phyloP scores from a whole-genome alignment of 805 yeast species.

The Metschnikowia borealis region DNA sequence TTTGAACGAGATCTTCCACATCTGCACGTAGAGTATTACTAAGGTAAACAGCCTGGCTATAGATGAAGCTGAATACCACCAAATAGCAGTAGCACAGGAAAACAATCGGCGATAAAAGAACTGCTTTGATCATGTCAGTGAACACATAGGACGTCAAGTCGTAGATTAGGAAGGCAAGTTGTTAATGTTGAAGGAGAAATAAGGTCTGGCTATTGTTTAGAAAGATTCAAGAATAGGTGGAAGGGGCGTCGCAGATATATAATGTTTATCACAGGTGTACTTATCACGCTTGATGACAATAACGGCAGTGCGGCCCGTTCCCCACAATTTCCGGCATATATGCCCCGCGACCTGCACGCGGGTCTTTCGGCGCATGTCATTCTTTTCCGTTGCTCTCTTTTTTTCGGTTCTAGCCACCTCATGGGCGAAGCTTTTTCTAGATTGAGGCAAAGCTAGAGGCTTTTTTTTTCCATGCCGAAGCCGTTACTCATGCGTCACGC shows the following conservation, averaged over 20 bases:
- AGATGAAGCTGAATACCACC: conserved; percentile 3
- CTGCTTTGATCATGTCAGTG: not conserved
- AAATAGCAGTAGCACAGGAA: conserved; percentile 7
- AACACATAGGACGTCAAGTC: not conserved
- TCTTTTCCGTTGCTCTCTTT: not conserved
- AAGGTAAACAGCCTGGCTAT: conserved; percentile 3
- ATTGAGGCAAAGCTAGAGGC: not conserved
- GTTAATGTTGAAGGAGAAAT: not conserved
- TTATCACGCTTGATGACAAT: not conserved
- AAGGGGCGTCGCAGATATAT: not conserved
- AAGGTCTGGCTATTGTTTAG: no score
- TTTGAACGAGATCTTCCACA: conserved; percentile 12
- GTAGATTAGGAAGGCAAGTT: no score
- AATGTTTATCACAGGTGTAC: not conserved
- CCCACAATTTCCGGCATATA: conserved; percentile 1
- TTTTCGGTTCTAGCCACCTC: not conserved
- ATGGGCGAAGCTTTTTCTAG: not conserved
- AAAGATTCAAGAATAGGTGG: no score
- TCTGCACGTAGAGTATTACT: conserved; percentile 14
- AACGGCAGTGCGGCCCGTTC: conserved; percentile 1
- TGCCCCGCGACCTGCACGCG: not conserved
- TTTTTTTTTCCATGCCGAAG: not conserved
- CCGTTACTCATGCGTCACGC: not conserved
- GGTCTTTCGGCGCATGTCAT: not conserved
- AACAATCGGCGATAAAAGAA: conserved; percentile 1